Percentiles rank a stretch among this genome's conserved stretches.
Conservation (phyloP, 768 basidiomycete genomes). For the Strobilomyces echinocephalus region DNA sequence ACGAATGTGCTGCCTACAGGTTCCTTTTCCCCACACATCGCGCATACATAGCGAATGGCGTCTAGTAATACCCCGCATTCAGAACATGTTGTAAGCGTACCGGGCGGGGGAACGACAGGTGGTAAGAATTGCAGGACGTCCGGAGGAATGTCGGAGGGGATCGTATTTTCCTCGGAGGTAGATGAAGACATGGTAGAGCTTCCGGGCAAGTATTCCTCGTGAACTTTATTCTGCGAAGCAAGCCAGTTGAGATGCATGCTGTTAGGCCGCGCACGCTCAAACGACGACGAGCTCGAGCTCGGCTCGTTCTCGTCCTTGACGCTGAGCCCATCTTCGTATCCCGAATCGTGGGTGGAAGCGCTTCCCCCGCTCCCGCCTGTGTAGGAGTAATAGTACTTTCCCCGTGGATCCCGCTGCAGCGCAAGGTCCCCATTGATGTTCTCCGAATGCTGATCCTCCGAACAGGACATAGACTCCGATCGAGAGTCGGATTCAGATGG, state of each 20-base stretch:
- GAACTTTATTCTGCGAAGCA: slow-evolving; percentile 44
- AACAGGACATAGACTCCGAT: slow-evolving; percentile 34
- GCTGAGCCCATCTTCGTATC: slow-evolving; percentile 47
- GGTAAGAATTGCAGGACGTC: slow-evolving; percentile 53
- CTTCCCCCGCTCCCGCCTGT: slow-evolving; percentile 42
- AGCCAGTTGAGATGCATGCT: slow-evolving; percentile 68
- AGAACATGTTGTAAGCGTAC: slow-evolving; percentile 75
- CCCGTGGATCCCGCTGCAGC: slow-evolving; percentile 60
- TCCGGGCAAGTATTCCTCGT: slow-evolving; percentile 17
- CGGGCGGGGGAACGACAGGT: slow-evolving; percentile 47
- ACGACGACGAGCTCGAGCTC: slow-evolving; percentile 21
- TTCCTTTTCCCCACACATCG: slow-evolving; percentile 77
- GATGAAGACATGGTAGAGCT: slow-evolving; percentile 14
- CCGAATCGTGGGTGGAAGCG: slow-evolving; percentile 49
- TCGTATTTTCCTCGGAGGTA: slow-evolving; percentile 16
- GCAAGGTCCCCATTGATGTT: slow-evolving; percentile 57
- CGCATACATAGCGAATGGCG: slow-evolving; percentile 85
- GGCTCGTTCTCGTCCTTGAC: slow-evolving; percentile 31
- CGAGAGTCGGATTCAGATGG: slow-evolving; percentile 53
- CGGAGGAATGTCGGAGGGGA: slow-evolving; percentile 38
- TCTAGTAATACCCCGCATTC: slow-evolving; percentile 72
- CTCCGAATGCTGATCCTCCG: slow-evolving; percentile 32
- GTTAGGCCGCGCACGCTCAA: slow-evolving; percentile 47
- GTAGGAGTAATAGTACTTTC: slow-evolving; percentile 77
- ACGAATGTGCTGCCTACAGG: slow-evolving; percentile 30